Base-by-base conservation (phyloP, 257 asterid species). In the Solanum microdontum region DNA sequence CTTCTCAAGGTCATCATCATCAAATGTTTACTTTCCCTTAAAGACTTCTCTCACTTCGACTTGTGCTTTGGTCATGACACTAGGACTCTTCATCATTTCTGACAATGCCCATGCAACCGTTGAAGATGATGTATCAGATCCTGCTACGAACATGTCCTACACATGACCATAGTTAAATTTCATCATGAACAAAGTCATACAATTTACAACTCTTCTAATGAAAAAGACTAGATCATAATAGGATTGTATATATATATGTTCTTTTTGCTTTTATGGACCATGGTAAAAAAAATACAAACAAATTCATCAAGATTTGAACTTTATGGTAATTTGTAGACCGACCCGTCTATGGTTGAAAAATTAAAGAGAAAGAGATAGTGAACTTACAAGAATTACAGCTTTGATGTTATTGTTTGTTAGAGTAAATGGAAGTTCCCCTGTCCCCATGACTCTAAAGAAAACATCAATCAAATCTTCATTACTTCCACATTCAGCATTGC, bases 141-240 rank as follows among this genome's bases (percentile, higher is more conserved):
- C 89, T 9, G 74, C 88, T 15, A 43, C 6, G 43, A 87, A 89
- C 37, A 89, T 10, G 55, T 86, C 87, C 88, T 86, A 75, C 55
- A 68, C 45, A 3, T 40, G 24, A 32, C 34, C 14, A 1, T 70
- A 3, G n/a, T 32, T 13, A 70, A 32, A 70, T 30, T 30, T 32
- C 10, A 12, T 69, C 37, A 69, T n/a, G n/a, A n/a, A 28, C 36
- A 34, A 14, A 13, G 37, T 69, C 36, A 64, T 4, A 64, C 2
- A 64, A n/a, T n/a, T 64, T 26, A 6, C 2, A 64, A 14, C 8
- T 64, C 8, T 64, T 64, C 33, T 24, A 64, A 64, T 64, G 6
- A 11, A 62, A 64, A 64, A 11, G 15, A n/a, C 33, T 64, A 24
- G 7, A 64, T 33, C 34, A 33, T 64, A 19, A 17, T 55, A 55